Conservation (phyloP, 2,329 filamentous ascomycete species). For the Elsinoe batatas region DNA sequence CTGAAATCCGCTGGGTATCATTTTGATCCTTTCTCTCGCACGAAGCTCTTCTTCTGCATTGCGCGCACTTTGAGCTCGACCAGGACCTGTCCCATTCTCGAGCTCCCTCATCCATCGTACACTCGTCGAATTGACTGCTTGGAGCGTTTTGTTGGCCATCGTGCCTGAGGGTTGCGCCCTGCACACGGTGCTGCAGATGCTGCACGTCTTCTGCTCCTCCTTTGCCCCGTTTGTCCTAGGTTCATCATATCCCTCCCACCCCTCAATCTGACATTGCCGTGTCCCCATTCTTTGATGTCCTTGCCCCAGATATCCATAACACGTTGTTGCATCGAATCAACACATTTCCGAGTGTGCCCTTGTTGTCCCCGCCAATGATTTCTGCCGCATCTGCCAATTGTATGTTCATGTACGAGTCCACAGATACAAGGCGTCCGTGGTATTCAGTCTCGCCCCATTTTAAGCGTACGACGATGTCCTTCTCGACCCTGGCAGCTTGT, state of each 20-base stretch:
- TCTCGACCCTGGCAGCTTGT: slow-evolving; percentile 57
- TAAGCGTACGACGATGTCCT: slow-evolving; percentile 79
- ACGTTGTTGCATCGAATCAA: slow-evolving; percentile 95
- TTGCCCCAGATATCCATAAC: slow-evolving; percentile 64
- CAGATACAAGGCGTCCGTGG: slow-evolving; percentile 82
- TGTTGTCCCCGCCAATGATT: slow-evolving; percentile 78
- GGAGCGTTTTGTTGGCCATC: no score
- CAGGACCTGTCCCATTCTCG: no score
- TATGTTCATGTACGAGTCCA: slow-evolving; percentile 99
- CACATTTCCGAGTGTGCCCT: slow-evolving; percentile 78
- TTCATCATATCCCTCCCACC: neutral
- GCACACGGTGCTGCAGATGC: no score
- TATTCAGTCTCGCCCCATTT: slow-evolving; percentile 99
- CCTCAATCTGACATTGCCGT: slow-evolving; percentile 10
- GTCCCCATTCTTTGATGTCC: slow-evolving; percentile 15
- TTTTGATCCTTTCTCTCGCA: neutral
- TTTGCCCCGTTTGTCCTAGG: neutral
- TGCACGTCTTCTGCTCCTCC: neutral
- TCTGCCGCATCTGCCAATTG: slow-evolving; percentile 86
- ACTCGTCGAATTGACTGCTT: no score
- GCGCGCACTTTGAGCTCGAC: neutral
- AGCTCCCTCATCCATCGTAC: no score
- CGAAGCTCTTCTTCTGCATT: neutral
- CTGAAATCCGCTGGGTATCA: neutral
- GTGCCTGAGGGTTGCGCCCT: no score